A percentile compares a stretch with the other conserved stretches of the same genome.
These are phyloP conservation scores for Haplosporangium sp. DNA, from an alignment of 371 early-diverging fungal species.

Conservation along the genomic window DNA sequence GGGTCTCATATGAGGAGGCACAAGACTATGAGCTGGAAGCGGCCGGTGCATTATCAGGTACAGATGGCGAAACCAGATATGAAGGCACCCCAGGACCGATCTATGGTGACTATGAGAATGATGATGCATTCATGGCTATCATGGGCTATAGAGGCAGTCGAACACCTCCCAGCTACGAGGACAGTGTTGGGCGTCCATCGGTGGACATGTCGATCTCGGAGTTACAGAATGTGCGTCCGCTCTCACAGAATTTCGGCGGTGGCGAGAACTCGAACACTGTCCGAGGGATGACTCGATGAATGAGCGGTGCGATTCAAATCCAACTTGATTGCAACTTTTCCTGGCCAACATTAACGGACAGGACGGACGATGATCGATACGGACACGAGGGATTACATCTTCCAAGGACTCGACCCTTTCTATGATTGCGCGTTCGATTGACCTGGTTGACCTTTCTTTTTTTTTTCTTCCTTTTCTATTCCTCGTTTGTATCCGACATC, in stretches of 20 bases:
- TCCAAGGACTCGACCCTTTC: not conserved
- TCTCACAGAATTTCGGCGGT: not conserved
- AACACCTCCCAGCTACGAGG: slow-evolving; percentile 55
- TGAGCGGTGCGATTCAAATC: not conserved
- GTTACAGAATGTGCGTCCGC: slow-evolving; percentile 15
- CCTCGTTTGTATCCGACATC: not conserved
- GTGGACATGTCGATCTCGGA: slow-evolving; percentile 36
- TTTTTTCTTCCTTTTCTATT: slow-evolving; percentile 4
- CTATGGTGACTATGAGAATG: slow-evolving; percentile 48
- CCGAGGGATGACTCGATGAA: slow-evolving; percentile 29
- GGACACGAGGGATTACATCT: not conserved
- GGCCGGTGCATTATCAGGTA: slow-evolving; percentile 4
- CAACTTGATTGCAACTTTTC: not conserved
- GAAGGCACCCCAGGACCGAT: slow-evolving; percentile 24
- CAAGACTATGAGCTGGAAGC: slow-evolving; percentile 47
- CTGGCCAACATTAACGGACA: not conserved
- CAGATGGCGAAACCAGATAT: not conserved
- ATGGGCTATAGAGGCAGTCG: slow-evolving; percentile 45
- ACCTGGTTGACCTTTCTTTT: not conserved
- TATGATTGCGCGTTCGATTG: no score
- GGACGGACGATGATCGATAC: not conserved
- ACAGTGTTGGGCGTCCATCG: slow-evolving; percentile 38
- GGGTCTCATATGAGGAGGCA: slow-evolving; percentile 51
- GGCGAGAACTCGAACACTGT: slow-evolving; percentile 4
- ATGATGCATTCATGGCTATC: slow-evolving; percentile 52